Evolutionary conservation across 805 yeast genomes (phyloP), one percentile per base, ranked within the genome.

Genomic region (Candida qinlingensis): DNA sequence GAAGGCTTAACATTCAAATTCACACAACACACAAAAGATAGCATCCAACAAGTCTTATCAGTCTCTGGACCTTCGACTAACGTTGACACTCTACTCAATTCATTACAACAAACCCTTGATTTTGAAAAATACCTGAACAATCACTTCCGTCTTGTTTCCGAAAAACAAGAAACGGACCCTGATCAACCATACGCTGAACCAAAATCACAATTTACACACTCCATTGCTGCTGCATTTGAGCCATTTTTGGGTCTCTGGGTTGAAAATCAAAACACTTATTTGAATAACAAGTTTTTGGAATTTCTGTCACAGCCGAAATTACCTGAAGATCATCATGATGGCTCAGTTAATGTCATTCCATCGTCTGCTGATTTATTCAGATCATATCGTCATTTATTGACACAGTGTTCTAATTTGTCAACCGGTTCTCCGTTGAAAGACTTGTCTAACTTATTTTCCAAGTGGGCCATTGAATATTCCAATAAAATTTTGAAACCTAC

Each of bases 281-380:
- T 92, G 55, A 75, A 77, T 38, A 70, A 75, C 7, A 87, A 85
- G 57, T 71, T 91, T 47, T 61, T 78, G 37, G 86, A 82, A 46
- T 89, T 83, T 60, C 68, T 81, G 61, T 75, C 81, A 45, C 76
- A 79, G 26, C 68, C 81, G 5, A 78, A 80, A 51, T 65, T 84
- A 49, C 77, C 81, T n/a, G 67, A 70, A 5, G 69, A 70, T 6
- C 67, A 72, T 19, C 71, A 71, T 45, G 73, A 75, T 35, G 76
- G 74, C 37, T 72, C 77, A 8, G 78, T 85, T 5, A 79, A 83
- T 58, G 91, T 94, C 12, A 72, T 94, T 7, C 87, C 85, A 37
- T 87, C 96, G 0, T 86, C 96, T 9, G 88, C 95, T 1, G 97
- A 92, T 55, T 66, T 94, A 34, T 91, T 94, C 65, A 78, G 89